Conservation (phyloP, 2,329 filamentous ascomycete genomes). For the Aureobasidium sp. region DNA sequence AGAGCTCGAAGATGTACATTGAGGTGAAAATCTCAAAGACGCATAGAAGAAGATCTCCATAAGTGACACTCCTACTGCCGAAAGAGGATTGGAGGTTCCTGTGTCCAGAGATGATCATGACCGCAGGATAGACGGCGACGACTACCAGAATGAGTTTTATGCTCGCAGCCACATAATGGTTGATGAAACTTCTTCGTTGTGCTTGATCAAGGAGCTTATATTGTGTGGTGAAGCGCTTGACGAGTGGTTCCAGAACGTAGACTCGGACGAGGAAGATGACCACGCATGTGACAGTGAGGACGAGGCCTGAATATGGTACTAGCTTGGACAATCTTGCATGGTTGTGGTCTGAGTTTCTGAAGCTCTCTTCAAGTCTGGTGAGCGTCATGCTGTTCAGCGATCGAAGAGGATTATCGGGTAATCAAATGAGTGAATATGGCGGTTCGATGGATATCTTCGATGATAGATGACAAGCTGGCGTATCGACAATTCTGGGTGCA, state of each 20-base stretch:
- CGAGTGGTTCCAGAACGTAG: constrained; percentile 33
- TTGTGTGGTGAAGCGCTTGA: constrained; percentile 22
- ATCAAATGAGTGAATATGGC: too few relatives aligned
- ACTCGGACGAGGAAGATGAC: constrained; percentile 22
- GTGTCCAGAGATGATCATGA: constrained; percentile 31
- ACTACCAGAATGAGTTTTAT: constrained; percentile 38
- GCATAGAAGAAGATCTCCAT: constrained; percentile 37
- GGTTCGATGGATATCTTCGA: neutral
- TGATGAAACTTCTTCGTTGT: constrained; percentile 37
- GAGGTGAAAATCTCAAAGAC: constrained; percentile 36
- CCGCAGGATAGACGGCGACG: constrained; percentile 37
- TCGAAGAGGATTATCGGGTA: neutral
- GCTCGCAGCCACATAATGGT: constrained; percentile 40
- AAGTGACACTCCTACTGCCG: constrained; percentile 26
- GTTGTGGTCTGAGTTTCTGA: neutral
- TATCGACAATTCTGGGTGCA: too few relatives aligned
- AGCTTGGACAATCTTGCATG: neutral
- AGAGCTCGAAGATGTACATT: constrained; percentile 43
- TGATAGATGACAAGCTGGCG: neutral
- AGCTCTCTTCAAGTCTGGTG: neutral
- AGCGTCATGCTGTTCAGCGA: neutral
- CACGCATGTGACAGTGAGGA: constrained; percentile 21
- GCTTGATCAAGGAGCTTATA: constrained; percentile 33
- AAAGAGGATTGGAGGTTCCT: neutral
- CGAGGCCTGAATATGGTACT: constrained; percentile 22